Base-by-base conservation (phyloP, 768 basidiomycete species). In the Suillus bovinus region DNA sequence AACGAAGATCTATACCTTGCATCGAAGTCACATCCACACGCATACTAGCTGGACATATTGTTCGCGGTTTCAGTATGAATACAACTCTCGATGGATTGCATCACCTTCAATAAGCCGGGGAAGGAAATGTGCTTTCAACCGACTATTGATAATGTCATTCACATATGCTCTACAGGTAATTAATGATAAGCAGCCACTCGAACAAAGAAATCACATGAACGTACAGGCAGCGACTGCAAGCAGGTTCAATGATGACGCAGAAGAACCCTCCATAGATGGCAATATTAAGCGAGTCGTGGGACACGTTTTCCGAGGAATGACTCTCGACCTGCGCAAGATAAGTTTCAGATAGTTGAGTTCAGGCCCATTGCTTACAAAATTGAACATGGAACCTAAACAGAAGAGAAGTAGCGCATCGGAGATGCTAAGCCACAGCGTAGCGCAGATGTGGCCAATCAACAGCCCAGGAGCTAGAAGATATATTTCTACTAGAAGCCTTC, bases 81-180 rank as follows among this genome's bases (percentile, higher is more conserved):
- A 63, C 27, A 22, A 5, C 22, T 34, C 36, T 4, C 41, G 8
- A 22, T 5, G 38, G 50, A 4, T 42, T 50, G 8, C 6, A 7
- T 55, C 58, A 80, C 82, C 79, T 68, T 67, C 63, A 20, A 75
- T 78, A 5, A 82, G 62, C 39, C 68, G 69, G 0, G 82, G 82
- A 17, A 79, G 63, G 59, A 80, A 80, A 61, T 78, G 67, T 5
- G 72, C 70, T 50, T 78, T 75, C 2, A 82, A 68, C 47, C 73
- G 71, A 1, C 72, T 77, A 11, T 61, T 67, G 41, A 79, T 55
- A 1, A 54, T 1, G 33, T 68, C 70, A n/a, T 54, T 53, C 17
- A 60, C 72, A 60, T 50, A 63, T 61, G 27, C 64, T 60, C 66
- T 75, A 65, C 8, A 8, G 59, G 20, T 24, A 58, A 42, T 11